phyloP scores from a whole-genome alignment of 1,284 basidiomycete species.

The Trichosporon coremiiforme region DNA sequence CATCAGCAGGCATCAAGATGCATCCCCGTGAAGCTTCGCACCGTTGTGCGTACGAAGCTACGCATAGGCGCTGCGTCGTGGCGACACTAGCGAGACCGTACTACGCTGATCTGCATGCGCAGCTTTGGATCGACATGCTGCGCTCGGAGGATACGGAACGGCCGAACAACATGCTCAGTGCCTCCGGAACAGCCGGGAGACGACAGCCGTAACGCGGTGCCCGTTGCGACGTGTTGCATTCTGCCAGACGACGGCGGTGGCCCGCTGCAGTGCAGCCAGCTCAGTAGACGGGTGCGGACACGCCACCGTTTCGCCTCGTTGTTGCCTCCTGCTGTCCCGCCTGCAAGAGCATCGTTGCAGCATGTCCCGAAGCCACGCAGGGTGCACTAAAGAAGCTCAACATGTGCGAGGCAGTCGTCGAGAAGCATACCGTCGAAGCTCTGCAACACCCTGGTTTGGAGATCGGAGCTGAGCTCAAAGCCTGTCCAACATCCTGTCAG shows the following conservation, averaged over 20 bases:
- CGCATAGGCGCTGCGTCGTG: not conserved
- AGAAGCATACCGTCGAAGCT: not conserved
- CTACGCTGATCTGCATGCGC: not conserved
- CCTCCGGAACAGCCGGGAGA: not conserved
- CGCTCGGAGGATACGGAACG: not conserved
- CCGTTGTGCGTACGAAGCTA: not conserved
- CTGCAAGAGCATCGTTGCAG: not conserved
- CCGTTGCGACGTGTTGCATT: not conserved
- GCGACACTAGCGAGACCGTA: not conserved
- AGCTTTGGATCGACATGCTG: not conserved
- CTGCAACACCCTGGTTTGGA: too few species aligned
- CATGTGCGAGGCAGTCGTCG: not conserved
- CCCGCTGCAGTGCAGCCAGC: too few species aligned
- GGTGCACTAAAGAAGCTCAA: not conserved
- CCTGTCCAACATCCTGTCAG: not conserved
- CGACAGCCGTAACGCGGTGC: not conserved
- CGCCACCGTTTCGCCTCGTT: too few species aligned
- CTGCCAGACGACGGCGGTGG: too few species aligned
- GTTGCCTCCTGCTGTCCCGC: not conserved
- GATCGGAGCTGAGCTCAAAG: too few species aligned
- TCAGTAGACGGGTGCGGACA: too few species aligned
- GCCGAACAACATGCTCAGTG: not conserved
- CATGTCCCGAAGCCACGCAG: not conserved
- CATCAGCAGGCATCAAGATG: not conserved
- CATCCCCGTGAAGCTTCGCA: not conserved